Evolutionary conservation across 805 yeast species (phyloP), one percentile per base, ranked within the genome.

Genomic region (Candida lessepsii): DNA sequence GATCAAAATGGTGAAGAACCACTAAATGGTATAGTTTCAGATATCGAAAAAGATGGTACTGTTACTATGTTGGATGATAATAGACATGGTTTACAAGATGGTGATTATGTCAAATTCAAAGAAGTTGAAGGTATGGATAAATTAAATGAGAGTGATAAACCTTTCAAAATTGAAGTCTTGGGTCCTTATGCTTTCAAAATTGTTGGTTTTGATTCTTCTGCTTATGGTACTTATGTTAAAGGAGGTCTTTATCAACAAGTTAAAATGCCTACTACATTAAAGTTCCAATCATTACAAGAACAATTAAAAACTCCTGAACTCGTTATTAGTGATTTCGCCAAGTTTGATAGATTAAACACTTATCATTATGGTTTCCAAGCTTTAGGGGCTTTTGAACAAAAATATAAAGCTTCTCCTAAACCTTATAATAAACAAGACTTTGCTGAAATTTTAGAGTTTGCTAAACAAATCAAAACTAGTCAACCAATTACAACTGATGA

Each of bases 1-100:
- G 99, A 93, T 60, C 73, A 80, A 28, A 86, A 85, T 38, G 99
- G 99, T 38, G 98, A 93, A 67, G 98, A 93, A 63, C 95, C 96
- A 13, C 68, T 70, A 35, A 59, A 81, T 3, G 98, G 99, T 33
- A 84, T 87, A 44, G 86, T 93, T 1, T 85, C 96, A 1, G 96
- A 86, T 57, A 84, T 93, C 45, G 96, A 90, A 57, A 60, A 68
- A 9, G 76, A 86, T 57, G 98, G 98, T 42, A 83, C 89, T 9
- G 96, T 93, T n/a, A 84, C 96, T 15, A 87, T 86, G 72, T 74
- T 91, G 52, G 96, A 86, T 58, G 97, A 88, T 48, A 82, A 79
- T 45, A 81, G 98, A 63, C 99, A 93, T 58, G 95, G 96, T 14
- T 72, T 93, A 40, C 87, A 90, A 69, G 96, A 88, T 62, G 98